A percentile compares a stretch with the other conserved stretches of the same genome.
Evolutionary conservation across 345 rosid genomes (phyloP).

Genomic region (Lepidium aucheri): DNA sequence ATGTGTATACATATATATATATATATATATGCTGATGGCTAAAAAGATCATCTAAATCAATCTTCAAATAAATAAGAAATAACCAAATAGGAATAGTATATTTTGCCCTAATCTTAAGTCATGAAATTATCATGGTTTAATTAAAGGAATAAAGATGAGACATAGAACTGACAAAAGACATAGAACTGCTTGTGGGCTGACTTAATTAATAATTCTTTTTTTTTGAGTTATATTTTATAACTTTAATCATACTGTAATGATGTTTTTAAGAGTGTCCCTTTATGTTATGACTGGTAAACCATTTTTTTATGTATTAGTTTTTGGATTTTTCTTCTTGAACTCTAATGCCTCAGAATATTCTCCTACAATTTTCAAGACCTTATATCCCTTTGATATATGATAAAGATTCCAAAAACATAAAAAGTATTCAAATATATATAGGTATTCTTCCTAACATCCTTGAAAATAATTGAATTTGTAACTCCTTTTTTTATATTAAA

Average conservation of each 20-base stretch:
- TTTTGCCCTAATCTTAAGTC: conserved; percentile 19
- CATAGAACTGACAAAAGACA: conserved; percentile 80
- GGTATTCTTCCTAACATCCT: neutral
- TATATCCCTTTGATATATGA: conserved; percentile 3
- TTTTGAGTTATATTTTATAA: conserved; percentile 25
- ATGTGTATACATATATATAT: neutral
- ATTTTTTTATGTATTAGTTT: conserved; percentile 36
- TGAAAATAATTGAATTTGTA: too few relatives aligned
- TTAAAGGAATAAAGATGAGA: conserved; percentile 26
- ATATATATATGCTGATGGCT: neutral
- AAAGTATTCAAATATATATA: neutral
- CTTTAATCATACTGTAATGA: conserved; percentile 95
- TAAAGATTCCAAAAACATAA: conserved; percentile 2
- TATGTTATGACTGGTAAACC: neutral
- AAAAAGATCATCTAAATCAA: neutral
- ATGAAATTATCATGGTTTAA: conserved; percentile 1
- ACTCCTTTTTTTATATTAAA: too few relatives aligned
- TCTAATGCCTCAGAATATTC: conserved; percentile 90
- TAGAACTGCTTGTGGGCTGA: conserved; percentile 91
- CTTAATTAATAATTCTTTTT: conserved; percentile 39
- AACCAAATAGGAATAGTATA: neutral
- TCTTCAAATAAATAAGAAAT: neutral
- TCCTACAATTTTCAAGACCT: conserved; percentile 51
- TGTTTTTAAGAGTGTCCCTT: conserved; percentile 31
- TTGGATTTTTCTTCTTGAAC: conserved; percentile 90